These are phyloP conservation scores for Penicillium sp. DNA, from an alignment of 2,329 filamentous ascomycete species.

Conservation along the genomic window DNA sequence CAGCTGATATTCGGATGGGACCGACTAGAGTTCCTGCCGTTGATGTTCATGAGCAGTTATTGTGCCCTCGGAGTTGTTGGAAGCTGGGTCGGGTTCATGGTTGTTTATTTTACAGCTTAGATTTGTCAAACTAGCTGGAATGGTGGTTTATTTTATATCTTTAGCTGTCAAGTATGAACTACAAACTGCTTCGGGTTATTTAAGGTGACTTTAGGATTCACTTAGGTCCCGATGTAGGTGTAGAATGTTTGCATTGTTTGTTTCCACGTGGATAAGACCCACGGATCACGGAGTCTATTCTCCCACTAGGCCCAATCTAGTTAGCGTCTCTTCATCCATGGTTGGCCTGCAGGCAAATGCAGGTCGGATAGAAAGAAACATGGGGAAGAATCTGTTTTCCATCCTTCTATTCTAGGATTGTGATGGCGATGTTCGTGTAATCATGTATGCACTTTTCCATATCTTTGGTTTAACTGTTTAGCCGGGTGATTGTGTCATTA, in stretches of 20 bases:
- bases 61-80: constrained; percentile 90
- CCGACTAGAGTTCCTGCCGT: constrained; percentile 78
- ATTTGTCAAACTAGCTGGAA: neutral
- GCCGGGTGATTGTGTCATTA: neutral
- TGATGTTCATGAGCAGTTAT: constrained; percentile 97
- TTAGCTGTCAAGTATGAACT: neutral
- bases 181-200: neutral
- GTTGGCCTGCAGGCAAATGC: constrained; percentile 18
- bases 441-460: no score
- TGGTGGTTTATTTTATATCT: neutral
- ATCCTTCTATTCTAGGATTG: neutral
- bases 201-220: neutral
- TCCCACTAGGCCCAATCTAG: constrained; percentile 9
- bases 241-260: constrained; percentile 22
- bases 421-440: neutral
- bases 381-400: neutral
- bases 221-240: constrained; percentile 5
- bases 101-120: constrained; percentile 73
- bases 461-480: neutral
- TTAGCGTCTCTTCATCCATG: constrained; percentile 17
- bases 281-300: constrained; percentile 24
- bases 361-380: constrained; percentile 17
- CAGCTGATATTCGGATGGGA: constrained; percentile 72
- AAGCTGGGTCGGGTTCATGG: constrained; percentile 91
- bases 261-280: constrained; percentile 23